A percentile compares a stretch with the other conserved stretches of the same genome.
phyloP scores from a whole-genome alignment of 2,329 filamentous ascomycete species.

The Fusarium acutatum region DNA sequence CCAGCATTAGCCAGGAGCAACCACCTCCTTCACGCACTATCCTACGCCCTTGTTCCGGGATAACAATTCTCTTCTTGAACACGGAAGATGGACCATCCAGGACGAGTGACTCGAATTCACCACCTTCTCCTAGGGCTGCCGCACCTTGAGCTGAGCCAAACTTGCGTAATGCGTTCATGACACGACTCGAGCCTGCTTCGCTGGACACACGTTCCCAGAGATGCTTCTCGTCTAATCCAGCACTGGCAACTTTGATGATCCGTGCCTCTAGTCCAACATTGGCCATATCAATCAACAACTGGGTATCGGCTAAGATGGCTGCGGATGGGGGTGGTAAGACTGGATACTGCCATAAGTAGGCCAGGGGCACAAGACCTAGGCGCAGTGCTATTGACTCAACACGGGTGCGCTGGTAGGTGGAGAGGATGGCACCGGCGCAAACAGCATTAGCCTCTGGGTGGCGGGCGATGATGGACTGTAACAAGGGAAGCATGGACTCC shows the following conservation, averaged over 20 bases:
- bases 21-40: conserved; percentile 77
- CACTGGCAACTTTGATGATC: conserved; percentile 94
- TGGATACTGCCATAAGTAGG: conserved; percentile 94
- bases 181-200: conserved; percentile 54
- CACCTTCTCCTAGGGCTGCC: conserved; percentile 83
- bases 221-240: conserved; percentile 81
- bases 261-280: conserved; percentile 81
- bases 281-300: conserved; percentile 83
- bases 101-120: conserved; percentile 94
- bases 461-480: conserved; percentile 69
- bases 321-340: conserved; percentile 64
- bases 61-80: conserved; percentile 75
- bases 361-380: conserved; percentile 82
- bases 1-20: conserved; percentile 75
- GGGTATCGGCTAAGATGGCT: conserved; percentile 53
- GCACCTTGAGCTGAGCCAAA: conserved; percentile 77
- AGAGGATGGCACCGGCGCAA: conserved; percentile 90
- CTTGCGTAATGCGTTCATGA: conserved; percentile 65
- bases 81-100: conserved; percentile 78
- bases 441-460: conserved; percentile 88
- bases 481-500: conserved; percentile 81
- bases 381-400: conserved; percentile 90
- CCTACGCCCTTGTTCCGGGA: conserved; percentile 62
- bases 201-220: conserved; percentile 83
- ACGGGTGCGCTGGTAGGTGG: conserved; percentile 95